Percentiles rank a stretch among this genome's conserved stretches.
phyloP scores from a whole-genome alignment of 805 yeast species.

The Saccharomycopsis babjevae region DNA sequence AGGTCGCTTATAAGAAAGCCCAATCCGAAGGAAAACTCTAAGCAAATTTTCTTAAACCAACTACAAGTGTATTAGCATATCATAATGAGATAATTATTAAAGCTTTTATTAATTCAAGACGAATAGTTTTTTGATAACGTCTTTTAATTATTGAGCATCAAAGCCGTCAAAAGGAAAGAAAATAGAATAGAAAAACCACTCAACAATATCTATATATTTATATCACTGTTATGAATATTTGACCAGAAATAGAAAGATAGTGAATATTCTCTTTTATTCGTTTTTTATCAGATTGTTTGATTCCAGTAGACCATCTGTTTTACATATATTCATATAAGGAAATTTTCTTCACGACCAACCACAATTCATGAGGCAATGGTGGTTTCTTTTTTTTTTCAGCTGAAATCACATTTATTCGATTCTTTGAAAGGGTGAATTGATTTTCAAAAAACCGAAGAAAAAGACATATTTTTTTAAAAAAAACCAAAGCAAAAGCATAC shows the following conservation, averaged over 20 bases:
- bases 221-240: neutral
- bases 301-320: neutral
- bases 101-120: too few species aligned
- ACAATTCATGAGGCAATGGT: neutral
- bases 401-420: neutral
- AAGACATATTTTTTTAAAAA: neutral
- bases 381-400: neutral
- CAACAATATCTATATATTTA: neutral
- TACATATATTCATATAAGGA: neutral
- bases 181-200: too few species aligned
- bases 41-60: neutral
- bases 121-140: too few species aligned
- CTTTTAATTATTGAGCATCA: neutral
- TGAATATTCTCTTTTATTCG: too few species aligned
- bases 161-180: neutral
- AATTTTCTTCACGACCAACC: neutral
- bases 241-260: too few species aligned
- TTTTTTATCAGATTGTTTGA: neutral
- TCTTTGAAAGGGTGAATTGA: neutral
- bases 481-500: neutral
- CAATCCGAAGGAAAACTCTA: conserved; percentile 27
- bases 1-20: conserved; percentile 29
- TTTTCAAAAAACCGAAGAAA: neutral
- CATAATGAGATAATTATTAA: too few species aligned
- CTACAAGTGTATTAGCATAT: neutral